Base-by-base conservation (phyloP, 1,284 basidiomycete species). In the Kalmanozyma brasiliensis region DNA sequence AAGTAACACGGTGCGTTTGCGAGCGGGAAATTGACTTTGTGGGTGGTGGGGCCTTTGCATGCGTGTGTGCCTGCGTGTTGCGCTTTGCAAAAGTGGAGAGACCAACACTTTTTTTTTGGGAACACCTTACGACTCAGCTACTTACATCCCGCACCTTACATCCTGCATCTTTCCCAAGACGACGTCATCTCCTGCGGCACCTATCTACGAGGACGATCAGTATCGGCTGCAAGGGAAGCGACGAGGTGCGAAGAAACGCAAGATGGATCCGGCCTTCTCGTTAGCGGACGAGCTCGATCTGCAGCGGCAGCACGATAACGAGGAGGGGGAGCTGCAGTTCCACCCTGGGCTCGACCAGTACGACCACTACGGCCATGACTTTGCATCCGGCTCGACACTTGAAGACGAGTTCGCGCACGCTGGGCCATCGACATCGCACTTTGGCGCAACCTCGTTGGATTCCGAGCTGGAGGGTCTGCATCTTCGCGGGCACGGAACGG, bases 181-280 rank as follows among this genome's bases (percentile, higher is more conserved):
- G 26, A 7, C 26, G 26, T 7, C 11, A 29, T 29, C 26, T 29
- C 11, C 6, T 29, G 26, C 6, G 26, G 26, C 26, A 29, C 26
- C 11, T 6, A 29, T 29, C 26, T 6, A 11, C 26, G 11, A 29
- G 11, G 26, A 11, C 26, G 26, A 29, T 6, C 26, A 29, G 11
- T 29, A 7, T 29, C 26, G 26, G 11, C 26, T 6, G 26, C 6
- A 11, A 11, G 26, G 26, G 26, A 11, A 6, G 11, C 26, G 26
- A 29, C 26, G 26, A n/a, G n/a, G n/a, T n/a, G n/a, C n/a, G n/a
- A n/a, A n/a, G n/a, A n/a, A n/a, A 23, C 6, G 2, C 30, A 49
- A 4, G 40, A 70, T 70, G 67, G 67, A 70, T 45, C 67, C 67
- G 22, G 57, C 67, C 0, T 70, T 70, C 23, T 64, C 61, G 23